Evolutionary conservation across 2,329 filamentous ascomycete genomes (phyloP), one percentile per base, ranked within the genome.

Genomic region (Exophiala calicioides): DNA sequence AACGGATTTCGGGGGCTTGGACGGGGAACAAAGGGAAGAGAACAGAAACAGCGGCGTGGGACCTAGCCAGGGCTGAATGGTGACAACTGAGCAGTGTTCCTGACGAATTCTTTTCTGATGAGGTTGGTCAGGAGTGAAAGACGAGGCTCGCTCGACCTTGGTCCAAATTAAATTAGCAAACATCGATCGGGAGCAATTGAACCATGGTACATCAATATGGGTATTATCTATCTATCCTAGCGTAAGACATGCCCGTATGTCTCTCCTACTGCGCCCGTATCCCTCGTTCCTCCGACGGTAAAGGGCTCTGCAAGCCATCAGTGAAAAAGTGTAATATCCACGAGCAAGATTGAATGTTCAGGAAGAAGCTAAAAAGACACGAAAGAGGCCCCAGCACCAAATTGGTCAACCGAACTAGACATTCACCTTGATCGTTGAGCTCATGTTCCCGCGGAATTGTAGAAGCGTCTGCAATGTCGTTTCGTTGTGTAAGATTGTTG

Each of bases 161-260:
- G n/a, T n/a, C n/a, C n/a, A n/a, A n/a, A n/a, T n/a, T n/a, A n/a
- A n/a, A n/a, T n/a, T n/a, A n/a, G n/a, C n/a, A n/a, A n/a, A n/a
- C n/a, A n/a, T n/a, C n/a, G n/a, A n/a, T n/a, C n/a, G n/a, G n/a
- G n/a, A n/a, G n/a, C n/a, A n/a, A 27, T 27, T 7, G 24, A 27
- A 33, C 15, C 6, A 21, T 30, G 20, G 18, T 32, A 29, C 29
- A 45, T 37, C 29, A 16, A 32, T 31, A 13, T 26, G 33, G 34
- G 36, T 46, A 46, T 46, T 46, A 46, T 29, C 35, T 46, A 46
- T 46, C 19, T 46, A 33, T 46, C 35, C 43, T 40, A 30, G 43
- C 42, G 33, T 20, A 40, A 34, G 29, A 39, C 35, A 35, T 34
- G 4, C 37, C 23, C 20, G 24, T 38, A 33, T 45, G 26, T 38